phyloP scores from a whole-genome alignment of 2,329 filamentous ascomycete species.

The Didymellaceae sp. region DNA sequence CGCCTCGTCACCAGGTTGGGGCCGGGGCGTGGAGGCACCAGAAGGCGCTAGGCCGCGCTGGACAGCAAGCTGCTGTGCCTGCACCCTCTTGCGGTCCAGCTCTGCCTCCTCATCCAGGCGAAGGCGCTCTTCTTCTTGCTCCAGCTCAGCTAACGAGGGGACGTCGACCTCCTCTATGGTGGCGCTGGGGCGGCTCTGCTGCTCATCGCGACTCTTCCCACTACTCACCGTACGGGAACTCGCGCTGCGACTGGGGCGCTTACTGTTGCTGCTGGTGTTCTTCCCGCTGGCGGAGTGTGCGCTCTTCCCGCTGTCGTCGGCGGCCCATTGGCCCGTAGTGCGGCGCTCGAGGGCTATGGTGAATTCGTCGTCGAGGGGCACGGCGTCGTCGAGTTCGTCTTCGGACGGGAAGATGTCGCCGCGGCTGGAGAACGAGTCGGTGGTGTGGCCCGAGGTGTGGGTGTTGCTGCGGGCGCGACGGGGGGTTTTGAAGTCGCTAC shows the following conservation, averaged over 20 bases:
- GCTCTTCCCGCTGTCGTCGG: constrained; percentile 75
- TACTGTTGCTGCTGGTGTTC: constrained; percentile 55
- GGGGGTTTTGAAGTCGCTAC: constrained; percentile 44
- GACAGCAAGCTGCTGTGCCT: constrained; percentile 62
- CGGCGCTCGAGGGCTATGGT: constrained; percentile 80
- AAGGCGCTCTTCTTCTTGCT: constrained; percentile 63
- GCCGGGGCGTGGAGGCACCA: constrained; percentile 12
- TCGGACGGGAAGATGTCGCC: constrained; percentile 93
- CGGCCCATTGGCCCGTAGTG: constrained; percentile 60
- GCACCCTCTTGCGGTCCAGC: constrained; percentile 60
- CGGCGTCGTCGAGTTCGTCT: constrained; percentile 83
- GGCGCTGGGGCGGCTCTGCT: not conserved
- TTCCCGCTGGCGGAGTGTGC: constrained; percentile 53
- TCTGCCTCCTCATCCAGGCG: constrained; percentile 63
- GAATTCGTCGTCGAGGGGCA: constrained; percentile 93
- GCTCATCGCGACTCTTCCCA: not conserved
- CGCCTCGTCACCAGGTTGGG: not conserved
- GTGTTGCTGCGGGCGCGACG: constrained; percentile 76
- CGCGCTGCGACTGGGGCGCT: constrained; percentile 40
- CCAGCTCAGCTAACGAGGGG: constrained; percentile 61
- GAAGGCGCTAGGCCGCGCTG: constrained; percentile 56
- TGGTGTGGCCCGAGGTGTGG: constrained; percentile 78
- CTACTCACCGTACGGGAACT: constrained; percentile 4
- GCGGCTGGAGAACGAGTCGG: constrained; percentile 83
- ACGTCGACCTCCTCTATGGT: constrained; percentile 19